phyloP scores from a whole-genome alignment of 805 yeast genomes.

The Metschnikowia orientalis region DNA sequence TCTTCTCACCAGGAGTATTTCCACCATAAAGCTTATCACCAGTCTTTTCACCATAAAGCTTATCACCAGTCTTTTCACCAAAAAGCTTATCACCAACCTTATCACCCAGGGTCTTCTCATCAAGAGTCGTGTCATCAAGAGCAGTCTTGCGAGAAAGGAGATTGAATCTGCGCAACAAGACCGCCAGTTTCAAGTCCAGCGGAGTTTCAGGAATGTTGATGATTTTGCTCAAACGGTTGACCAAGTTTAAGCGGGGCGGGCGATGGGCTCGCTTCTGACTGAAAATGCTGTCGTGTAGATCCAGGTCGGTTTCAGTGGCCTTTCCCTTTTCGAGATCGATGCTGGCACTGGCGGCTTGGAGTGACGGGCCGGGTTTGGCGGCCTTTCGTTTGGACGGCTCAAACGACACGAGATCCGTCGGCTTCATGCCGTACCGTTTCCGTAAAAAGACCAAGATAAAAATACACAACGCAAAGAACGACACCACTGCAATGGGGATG shows the following conservation, averaged over 20 bases:
- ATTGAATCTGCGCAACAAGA: slow-evolving; percentile 31
- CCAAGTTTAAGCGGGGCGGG: slow-evolving; percentile 2
- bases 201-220: slow-evolving; percentile 23
- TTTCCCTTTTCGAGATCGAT: slow-evolving; percentile 1
- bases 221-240: slow-evolving; percentile 23
- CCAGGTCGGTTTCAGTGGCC: neutral
- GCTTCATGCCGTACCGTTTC: slow-evolving; percentile 10
- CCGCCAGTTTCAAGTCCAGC: slow-evolving; percentile 24
- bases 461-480: slow-evolving; percentile 19
- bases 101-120: no score
- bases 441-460: slow-evolving; percentile 10
- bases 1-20: no score
- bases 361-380: no score
- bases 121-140: no score
- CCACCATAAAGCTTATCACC: no score
- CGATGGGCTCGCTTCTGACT: neutral
- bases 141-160: slow-evolving; percentile 17
- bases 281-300: neutral
- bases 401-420: slow-evolving; percentile 9
- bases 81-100: no score
- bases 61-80: no score
- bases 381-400: slow-evolving; percentile 1
- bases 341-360: no score
- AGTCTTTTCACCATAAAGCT: no score
- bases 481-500: slow-evolving; percentile 27